phyloP scores from a whole-genome alignment of 345 rosid species.

The Physaria fendleri region DNA sequence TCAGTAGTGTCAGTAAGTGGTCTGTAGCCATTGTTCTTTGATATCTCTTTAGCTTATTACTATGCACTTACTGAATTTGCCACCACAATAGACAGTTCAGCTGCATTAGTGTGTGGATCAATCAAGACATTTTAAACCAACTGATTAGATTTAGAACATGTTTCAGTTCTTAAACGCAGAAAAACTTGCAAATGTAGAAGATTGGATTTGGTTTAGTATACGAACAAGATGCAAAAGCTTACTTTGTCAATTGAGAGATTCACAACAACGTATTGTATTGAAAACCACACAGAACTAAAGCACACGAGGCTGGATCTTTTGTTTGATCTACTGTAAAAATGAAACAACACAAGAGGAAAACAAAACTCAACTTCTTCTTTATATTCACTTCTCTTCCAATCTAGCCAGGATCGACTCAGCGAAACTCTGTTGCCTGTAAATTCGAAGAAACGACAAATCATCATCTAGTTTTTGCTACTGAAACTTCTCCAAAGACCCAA shows the following conservation, averaged over 20 bases:
- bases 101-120: no score
- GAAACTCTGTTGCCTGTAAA: constrained; percentile 84
- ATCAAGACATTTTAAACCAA: no score
- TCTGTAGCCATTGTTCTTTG: no score
- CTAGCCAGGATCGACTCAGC: constrained; percentile 75
- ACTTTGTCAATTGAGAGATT: neutral
- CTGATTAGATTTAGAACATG: no score
- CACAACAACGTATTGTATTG: neutral
- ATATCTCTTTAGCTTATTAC: no score
- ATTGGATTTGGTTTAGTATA: neutral
- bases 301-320: no score
- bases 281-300: neutral
- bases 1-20: no score
- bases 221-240: neutral
- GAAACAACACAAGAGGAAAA: neutral
- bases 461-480: constrained; percentile 3
- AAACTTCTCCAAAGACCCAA: neutral
- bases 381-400: constrained; percentile 62
- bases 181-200: no score
- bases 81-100: no score
- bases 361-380: neutral
- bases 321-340: neutral
- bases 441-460: constrained; percentile 5
- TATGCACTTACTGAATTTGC: no score
- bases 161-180: no score